Evolutionary conservation across 768 basidiomycete genomes (phyloP).

Genomic region (Asterophora parasitica): DNA sequence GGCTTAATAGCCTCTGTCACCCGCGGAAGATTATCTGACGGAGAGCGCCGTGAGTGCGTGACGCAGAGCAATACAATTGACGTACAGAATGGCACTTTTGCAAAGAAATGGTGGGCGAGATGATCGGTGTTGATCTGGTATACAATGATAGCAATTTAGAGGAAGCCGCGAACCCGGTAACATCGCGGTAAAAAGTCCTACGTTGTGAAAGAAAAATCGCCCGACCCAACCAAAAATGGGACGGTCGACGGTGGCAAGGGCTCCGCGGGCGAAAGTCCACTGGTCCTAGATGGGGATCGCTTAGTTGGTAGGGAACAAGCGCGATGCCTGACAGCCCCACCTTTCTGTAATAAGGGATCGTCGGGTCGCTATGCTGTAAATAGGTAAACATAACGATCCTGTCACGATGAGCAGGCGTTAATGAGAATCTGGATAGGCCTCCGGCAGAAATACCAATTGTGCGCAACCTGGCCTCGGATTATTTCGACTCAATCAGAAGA

Average conservation of each 20-base stretch:
- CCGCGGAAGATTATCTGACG: constrained; percentile 44
- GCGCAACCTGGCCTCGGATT: constrained; percentile 31
- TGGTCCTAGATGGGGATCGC: constrained; percentile 25
- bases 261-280: constrained; percentile 60
- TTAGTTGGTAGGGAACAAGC: background rate
- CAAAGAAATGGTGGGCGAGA: constrained; percentile 59
- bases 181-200: constrained; percentile 18
- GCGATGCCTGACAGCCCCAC: constrained; percentile 13
- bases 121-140: constrained; percentile 43
- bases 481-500: background rate
- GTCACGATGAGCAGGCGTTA: background rate
- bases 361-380: constrained; percentile 57
- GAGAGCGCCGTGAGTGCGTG: background rate
- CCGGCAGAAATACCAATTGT: constrained; percentile 33
- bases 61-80: constrained; percentile 8
- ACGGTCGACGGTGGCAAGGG: constrained; percentile 56
- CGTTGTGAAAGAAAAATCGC: constrained; percentile 52
- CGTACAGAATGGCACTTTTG: constrained; percentile 56
- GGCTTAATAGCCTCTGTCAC: constrained; percentile 43
- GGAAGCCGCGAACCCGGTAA: background rate
- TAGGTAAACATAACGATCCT: constrained; percentile 63
- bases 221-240: constrained; percentile 58
- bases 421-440: constrained; percentile 3
- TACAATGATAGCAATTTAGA: constrained; percentile 3
- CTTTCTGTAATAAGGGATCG: constrained; percentile 54